phyloP scores from a whole-genome alignment of 768 basidiomycete genomes.

The Exidia glandulosa region DNA sequence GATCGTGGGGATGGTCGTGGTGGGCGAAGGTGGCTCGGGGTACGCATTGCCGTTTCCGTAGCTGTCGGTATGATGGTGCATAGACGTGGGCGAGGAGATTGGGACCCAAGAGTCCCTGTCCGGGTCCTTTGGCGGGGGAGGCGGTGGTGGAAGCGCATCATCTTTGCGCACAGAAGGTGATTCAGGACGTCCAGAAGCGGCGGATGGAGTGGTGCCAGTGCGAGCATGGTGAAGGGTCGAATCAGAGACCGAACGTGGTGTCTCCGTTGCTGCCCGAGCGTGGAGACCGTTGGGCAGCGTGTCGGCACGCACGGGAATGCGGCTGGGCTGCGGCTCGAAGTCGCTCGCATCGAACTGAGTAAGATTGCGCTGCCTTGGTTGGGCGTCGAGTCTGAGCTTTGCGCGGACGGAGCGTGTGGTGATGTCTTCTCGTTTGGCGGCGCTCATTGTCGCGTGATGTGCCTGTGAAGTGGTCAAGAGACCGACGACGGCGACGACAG shows the following conservation, averaged over 20 bases:
- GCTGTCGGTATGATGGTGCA: neutral
- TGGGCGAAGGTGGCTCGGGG: neutral
- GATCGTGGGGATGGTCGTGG: neutral
- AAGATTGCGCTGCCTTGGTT: neutral
- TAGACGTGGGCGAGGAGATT: neutral
- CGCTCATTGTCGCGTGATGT: neutral
- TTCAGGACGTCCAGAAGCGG: neutral
- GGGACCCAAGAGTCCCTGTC: neutral
- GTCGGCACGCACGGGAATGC: neutral
- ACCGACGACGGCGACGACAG: neutral
- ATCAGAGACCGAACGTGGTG: neutral
- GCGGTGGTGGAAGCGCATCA: too few species aligned
- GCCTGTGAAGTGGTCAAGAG: neutral
- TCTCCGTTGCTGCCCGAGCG: neutral
- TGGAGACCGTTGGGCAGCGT: neutral
- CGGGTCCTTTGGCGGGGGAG: neutral
- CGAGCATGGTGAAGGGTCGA: neutral
- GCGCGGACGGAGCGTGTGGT: neutral
- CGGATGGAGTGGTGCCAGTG: neutral
- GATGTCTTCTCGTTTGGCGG: neutral
- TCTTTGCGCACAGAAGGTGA: too few species aligned
- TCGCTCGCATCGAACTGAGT: neutral
- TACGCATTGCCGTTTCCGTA: neutral
- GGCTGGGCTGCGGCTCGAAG: neutral
- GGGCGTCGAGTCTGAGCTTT: slow-evolving; percentile 3